Percentiles rank a stretch among this genome's conserved stretches.
These are phyloP conservation scores for Yamadazyma membranifaciens DNA, from an alignment of 1,139 yeast species.

Conservation along the genomic window DNA sequence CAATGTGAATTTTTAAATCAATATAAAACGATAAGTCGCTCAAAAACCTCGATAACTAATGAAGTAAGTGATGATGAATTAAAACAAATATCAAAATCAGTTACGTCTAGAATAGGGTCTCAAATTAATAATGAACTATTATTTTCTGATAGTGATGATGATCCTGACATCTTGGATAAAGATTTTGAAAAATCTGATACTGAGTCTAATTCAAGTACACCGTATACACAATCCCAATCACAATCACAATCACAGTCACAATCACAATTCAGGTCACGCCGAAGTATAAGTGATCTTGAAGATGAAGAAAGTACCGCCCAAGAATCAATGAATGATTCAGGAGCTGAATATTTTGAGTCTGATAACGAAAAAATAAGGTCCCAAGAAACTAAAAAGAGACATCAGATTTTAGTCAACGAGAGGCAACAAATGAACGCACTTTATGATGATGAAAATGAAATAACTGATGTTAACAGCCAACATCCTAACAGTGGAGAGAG, in stretches of 20 bases:
- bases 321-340: constrained; percentile 8
- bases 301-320: constrained; percentile 2
- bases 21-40: background rate
- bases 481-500: background rate
- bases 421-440: constrained; percentile 8
- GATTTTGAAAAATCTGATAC: constrained; percentile 1
- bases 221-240: constrained; percentile 2
- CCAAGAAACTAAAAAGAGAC: background rate
- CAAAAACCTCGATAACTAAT: background rate
- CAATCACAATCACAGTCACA: constrained; percentile 5
- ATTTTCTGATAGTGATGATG: constrained; percentile 5
- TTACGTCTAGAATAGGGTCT: constrained; percentile 3
- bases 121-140: background rate
- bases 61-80: background rate
- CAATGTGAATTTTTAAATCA: constrained; percentile 3
- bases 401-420: constrained; percentile 6
- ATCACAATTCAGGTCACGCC: background rate
- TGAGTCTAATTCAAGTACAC: background rate
- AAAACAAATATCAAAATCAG: background rate
- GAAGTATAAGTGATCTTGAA: background rate
- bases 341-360: constrained; percentile 5
- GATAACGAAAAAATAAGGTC: background rate
- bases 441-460: constrained; percentile 6
- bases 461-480: too few species aligned
- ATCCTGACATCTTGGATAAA: constrained; percentile 1